Evolutionary conservation across 441 rosid species (phyloP).

Genomic region (Gossypium gossypioides): DNA sequence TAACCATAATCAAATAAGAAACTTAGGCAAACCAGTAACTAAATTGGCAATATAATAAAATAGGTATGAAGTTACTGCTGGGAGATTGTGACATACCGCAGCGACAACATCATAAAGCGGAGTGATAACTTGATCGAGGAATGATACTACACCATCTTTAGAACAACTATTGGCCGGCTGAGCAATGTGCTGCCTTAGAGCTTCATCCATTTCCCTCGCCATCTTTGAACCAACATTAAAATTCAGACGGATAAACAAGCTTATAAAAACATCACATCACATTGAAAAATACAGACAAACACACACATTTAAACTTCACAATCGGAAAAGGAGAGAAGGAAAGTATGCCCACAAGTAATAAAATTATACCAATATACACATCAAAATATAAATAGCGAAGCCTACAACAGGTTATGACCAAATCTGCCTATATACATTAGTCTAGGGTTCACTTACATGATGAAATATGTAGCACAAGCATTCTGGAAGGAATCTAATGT

Average conservation of each 20-base stretch:
- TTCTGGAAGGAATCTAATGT: conserved; percentile 91
- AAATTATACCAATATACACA: background rate
- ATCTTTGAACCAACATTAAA: conserved; percentile 36
- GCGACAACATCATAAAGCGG: conserved; percentile 77
- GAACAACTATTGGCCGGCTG: conserved; percentile 68
- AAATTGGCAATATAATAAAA: background rate
- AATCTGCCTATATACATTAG: background rate
- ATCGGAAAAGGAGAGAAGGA: background rate
- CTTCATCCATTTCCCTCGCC: conserved; percentile 91
- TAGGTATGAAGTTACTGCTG: background rate
- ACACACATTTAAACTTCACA: background rate
- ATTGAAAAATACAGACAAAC: background rate
- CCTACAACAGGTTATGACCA: background rate
- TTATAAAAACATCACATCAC: conserved; percentile 6
- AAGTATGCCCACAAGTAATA: background rate
- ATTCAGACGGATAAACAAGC: background rate
- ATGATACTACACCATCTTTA: conserved; percentile 50
- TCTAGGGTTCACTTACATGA: conserved; percentile 47
- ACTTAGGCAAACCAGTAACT: background rate
- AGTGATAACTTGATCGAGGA: conserved; percentile 69
- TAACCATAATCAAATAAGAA: background rate
- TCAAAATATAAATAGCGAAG: background rate
- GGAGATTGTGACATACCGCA: conserved; percentile 49
- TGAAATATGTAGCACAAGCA: conserved; percentile 98
- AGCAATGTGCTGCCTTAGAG: conserved; percentile 61